Evolutionary conservation across 2,329 filamentous ascomycete species (phyloP).

Genomic region (Fusarium virguliforme): DNA sequence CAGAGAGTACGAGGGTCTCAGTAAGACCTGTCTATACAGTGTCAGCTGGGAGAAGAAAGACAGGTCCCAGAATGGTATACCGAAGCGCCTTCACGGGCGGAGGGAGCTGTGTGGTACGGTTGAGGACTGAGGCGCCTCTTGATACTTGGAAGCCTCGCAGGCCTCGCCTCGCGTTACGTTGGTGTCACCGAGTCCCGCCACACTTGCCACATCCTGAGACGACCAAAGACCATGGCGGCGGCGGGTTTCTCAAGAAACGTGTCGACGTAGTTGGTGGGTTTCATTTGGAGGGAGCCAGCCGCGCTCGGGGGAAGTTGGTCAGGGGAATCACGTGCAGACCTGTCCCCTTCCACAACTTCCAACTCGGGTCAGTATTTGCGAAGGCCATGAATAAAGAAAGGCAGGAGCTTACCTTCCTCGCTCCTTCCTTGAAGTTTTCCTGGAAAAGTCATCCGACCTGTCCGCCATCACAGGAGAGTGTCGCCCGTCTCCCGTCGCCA

Average conservation of each 20-base stretch:
- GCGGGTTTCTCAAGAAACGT: conserved; percentile 26
- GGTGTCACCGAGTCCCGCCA: conserved; percentile 40
- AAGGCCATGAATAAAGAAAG: neutral
- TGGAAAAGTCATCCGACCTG: conserved; percentile 7
- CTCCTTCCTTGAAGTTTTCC: neutral
- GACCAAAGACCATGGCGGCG: conserved; percentile 12
- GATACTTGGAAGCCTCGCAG: conserved; percentile 26
- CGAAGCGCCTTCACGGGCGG: conserved; percentile 19
- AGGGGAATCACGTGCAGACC: conserved; percentile 9
- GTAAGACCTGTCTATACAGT: conserved; percentile 2
- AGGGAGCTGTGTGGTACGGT: conserved; percentile 30
- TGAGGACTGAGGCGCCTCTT: conserved; percentile 21
- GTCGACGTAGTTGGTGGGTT: conserved; percentile 21
- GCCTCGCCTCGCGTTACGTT: conserved; percentile 35
- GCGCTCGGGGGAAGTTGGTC: conserved; percentile 2
- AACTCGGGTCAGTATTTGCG: neutral
- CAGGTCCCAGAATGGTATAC: conserved; percentile 13
- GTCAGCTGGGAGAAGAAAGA: neutral
- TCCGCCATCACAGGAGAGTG: conserved; percentile 26
- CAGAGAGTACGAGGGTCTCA: conserved; percentile 26
- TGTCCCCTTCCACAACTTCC: neutral
- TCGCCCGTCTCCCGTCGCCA: conserved; percentile 20
- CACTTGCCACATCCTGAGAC: conserved; percentile 32
- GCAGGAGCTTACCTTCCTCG: neutral
- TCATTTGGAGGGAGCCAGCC: neutral